Conservation (phyloP, 768 basidiomycete genomes). For the Pleurotus citrinopileatus region DNA sequence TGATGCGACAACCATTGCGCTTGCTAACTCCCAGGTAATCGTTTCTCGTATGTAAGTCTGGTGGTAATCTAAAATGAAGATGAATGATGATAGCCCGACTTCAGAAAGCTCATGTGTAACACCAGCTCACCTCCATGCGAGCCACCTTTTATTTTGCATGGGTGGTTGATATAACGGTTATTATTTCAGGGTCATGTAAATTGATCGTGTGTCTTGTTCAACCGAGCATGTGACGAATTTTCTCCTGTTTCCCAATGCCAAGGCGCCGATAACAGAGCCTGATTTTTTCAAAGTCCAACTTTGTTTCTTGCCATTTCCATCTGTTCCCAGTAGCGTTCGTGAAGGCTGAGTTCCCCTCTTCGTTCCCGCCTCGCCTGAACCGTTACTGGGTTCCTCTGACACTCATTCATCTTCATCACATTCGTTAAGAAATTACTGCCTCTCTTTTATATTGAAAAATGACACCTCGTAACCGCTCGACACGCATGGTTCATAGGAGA, state of each 20-base stretch:
- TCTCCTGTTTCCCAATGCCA: conserved; percentile 2
- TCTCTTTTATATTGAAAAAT: conserved; percentile 1
- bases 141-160: background rate
- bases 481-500: background rate
- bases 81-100: background rate
- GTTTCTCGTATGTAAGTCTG: too few relatives aligned
- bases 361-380: background rate
- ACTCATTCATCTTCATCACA: background rate
- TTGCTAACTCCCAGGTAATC: background rate
- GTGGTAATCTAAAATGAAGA: background rate
- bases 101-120: background rate
- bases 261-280: too few relatives aligned
- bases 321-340: background rate
- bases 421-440: background rate
- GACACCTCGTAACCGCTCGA: background rate
- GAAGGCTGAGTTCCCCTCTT: background rate
- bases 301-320: background rate
- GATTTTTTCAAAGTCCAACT: background rate
- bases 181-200: background rate
- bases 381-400: background rate
- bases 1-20: background rate
- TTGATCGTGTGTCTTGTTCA: background rate
- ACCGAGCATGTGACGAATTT: conserved; percentile 7
- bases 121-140: background rate
- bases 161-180: background rate